phyloP scores from a whole-genome alignment of 1,284 basidiomycete genomes.

The Bondarzewia mesenterica region DNA sequence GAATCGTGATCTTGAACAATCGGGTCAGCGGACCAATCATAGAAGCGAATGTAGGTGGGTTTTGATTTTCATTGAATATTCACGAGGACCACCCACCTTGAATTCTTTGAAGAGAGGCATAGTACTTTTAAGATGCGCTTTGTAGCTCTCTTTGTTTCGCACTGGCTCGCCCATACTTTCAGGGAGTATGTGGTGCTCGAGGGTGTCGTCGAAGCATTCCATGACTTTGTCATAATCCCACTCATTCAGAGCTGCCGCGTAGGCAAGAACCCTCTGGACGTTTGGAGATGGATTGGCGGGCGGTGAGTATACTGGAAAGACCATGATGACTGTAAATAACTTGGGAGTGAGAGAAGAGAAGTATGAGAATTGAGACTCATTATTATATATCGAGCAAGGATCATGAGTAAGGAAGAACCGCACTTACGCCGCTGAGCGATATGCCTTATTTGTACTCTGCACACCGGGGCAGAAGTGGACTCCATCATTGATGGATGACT shows the following conservation, averaged over 20 bases:
- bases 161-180: background rate
- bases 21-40: too few species aligned
- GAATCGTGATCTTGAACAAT: background rate
- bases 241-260: background rate
- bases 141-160: background rate
- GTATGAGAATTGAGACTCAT: too few species aligned
- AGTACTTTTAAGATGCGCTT: background rate
- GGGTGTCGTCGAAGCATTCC: background rate
- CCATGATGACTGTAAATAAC: too few species aligned
- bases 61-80: background rate
- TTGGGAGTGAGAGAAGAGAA: too few species aligned
- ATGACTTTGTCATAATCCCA: background rate
- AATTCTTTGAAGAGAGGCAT: background rate
- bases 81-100: background rate
- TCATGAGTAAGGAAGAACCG: too few species aligned
- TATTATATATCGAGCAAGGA: too few species aligned
- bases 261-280: background rate
- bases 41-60: background rate
- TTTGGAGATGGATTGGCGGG: background rate
- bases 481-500: too few species aligned
- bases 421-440: too few species aligned
- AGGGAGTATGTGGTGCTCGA: background rate
- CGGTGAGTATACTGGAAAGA: background rate
- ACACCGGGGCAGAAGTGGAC: too few species aligned
- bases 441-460: too few species aligned